A percentile compares a stretch with the other conserved stretches of the same genome.
phyloP scores from a whole-genome alignment of 2,329 filamentous ascomycete species.

The Geosmithia flava region DNA sequence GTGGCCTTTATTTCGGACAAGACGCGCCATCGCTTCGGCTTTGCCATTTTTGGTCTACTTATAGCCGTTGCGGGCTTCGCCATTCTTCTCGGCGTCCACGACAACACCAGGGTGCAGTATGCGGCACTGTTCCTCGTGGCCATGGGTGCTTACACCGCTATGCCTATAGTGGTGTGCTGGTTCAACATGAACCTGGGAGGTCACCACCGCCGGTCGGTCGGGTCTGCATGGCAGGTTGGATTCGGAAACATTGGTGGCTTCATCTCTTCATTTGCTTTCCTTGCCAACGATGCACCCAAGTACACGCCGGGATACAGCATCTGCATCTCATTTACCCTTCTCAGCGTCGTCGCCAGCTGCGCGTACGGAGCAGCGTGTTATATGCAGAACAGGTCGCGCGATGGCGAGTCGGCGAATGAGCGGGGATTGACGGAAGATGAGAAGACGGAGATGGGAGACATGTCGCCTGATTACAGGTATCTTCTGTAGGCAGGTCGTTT shows the following conservation, averaged over 20 bases:
- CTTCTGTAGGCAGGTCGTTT: conserved; percentile 25
- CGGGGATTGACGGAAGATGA: conserved; percentile 44
- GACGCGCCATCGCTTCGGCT: conserved; percentile 60
- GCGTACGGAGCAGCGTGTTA: conserved; percentile 47
- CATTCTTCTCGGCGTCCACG: conserved; percentile 60
- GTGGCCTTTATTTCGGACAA: conserved; percentile 63
- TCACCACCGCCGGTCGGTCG: conserved; percentile 58
- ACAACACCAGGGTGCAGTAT: conserved; percentile 58
- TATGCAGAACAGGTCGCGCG: conserved; percentile 47
- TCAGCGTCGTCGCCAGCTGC: conserved; percentile 50
- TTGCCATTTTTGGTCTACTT: conserved; percentile 60
- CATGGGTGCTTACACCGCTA: conserved; percentile 71
- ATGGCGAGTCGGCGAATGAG: conserved; percentile 29
- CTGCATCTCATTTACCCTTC: conserved; percentile 57
- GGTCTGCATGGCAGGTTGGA: conserved; percentile 64
- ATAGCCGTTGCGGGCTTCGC: conserved; percentile 62
- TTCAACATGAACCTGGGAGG: conserved; percentile 70
- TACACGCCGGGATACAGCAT: conserved; percentile 69
- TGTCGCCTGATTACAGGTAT: conserved; percentile 49
- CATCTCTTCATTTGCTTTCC: conserved; percentile 60
- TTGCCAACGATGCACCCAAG: conserved; percentile 51
- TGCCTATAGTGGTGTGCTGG: conserved; percentile 80
- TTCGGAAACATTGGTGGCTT: conserved; percentile 75
- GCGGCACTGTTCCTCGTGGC: conserved; percentile 72
- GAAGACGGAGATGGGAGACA: conserved; percentile 47